Conservation (phyloP, 495 filamentous ascomycete species). For the Penicillium longicatenatum region DNA sequence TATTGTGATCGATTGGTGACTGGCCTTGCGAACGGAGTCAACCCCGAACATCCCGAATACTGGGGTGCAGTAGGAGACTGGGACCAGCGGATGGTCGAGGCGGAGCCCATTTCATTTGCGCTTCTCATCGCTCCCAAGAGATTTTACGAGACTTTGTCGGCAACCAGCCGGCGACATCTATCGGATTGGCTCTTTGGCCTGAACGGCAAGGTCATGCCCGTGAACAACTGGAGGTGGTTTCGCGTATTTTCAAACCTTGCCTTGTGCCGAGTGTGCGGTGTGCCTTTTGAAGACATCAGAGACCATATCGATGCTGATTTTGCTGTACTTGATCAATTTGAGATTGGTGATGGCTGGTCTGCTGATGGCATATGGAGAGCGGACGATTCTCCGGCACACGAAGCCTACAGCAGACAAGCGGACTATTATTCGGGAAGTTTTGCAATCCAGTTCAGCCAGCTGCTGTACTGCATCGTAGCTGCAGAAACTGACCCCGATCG, state of each 20-base stretch:
- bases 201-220: not conserved
- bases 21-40: slow-evolving; percentile 11
- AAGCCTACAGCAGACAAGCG: slow-evolving; percentile 17
- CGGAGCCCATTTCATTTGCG: slow-evolving; percentile 27
- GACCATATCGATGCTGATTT: not conserved
- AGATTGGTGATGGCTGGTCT: not conserved
- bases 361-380: not conserved
- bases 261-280: not conserved
- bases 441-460: slow-evolving; percentile 24
- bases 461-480: slow-evolving; percentile 19
- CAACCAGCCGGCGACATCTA: not conserved
- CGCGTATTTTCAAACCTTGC: not conserved
- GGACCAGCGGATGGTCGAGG: slow-evolving; percentile 30
- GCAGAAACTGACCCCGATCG: slow-evolving; percentile 3
- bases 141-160: slow-evolving; percentile 9
- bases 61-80: slow-evolving; percentile 21
- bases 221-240: not conserved
- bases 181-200: not conserved
- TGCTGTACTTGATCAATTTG: not conserved
- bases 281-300: not conserved
- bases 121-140: slow-evolving; percentile 14
- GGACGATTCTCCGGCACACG: not conserved
- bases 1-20: not conserved
- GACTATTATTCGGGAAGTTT: slow-evolving; percentile 31
- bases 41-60: slow-evolving; percentile 19